Base-by-base conservation (phyloP, 768 basidiomycete species). In the Collybia mongolica region DNA sequence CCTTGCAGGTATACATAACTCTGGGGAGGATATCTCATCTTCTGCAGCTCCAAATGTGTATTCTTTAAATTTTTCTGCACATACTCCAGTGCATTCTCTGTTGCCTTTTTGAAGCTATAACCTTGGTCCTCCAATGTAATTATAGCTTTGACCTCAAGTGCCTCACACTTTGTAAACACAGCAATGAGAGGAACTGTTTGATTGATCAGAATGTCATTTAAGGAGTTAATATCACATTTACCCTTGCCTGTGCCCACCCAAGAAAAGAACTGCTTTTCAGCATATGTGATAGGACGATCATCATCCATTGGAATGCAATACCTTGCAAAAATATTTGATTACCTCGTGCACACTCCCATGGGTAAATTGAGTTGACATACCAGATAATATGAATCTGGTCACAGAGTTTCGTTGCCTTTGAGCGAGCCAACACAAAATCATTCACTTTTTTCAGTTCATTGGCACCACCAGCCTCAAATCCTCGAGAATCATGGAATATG, bases 321-420 rank as follows among this genome's bases (percentile, higher is more conserved):
- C 74, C 74, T 75, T 32, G 19, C 40, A 44, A 19, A 14, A 14
- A 29, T 7, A 35, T 15, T 32, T 9, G 2, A 12, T 32, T 14
- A 32, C 14, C 3, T 14, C n/a, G 32, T 12, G 5, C 22, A 14
- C 8, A 32, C 11, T 37, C 5, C 3, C 46, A 22, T 48, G 5
- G 29, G 7, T 54, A 19, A 41, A 71, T 11, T 32, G 32, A 32
- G 11, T 6, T 32, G 11, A 32, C 32, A 32, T 14, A 32, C 73
- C 73, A 76, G 17, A 75, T 73, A 0, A 55, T 70, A 61, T 75
- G 72, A 7, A 76, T 40, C 26, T 64, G 65, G 19, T 70, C 50
- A 9, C 56, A 35, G 0, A 65, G 45, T 9, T 48, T 38, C 2
- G n/a, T 51, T 1, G 41, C 32, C 4, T 54, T 52, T 0, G 67